Conservation (phyloP, 2,329 filamentous ascomycete genomes). For the Fusarium sp. region DNA sequence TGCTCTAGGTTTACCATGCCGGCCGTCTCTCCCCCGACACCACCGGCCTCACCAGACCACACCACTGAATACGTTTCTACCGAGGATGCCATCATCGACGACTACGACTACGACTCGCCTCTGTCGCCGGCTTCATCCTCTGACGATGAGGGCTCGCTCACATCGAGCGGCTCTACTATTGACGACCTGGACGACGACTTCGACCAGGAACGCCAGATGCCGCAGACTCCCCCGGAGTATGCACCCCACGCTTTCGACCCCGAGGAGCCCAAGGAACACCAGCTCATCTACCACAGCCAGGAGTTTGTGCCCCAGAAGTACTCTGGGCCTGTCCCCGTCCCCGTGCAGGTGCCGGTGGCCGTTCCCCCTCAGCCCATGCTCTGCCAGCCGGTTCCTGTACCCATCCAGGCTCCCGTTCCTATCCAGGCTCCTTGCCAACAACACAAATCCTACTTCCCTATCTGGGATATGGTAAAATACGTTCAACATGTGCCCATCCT, state of each 20-base stretch:
- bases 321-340: slow-evolving; percentile 53
- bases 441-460: slow-evolving; percentile 62
- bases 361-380: slow-evolving; percentile 43
- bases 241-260: slow-evolving; percentile 59
- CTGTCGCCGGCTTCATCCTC: slow-evolving; percentile 66
- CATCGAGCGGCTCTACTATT: slow-evolving; percentile 65
- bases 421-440: slow-evolving; percentile 54
- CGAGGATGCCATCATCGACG: slow-evolving; percentile 59
- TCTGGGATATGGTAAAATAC: slow-evolving; percentile 66
- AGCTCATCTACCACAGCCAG: slow-evolving; percentile 55
- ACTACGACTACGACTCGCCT: slow-evolving; percentile 59
- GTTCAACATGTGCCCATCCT: slow-evolving; percentile 61
- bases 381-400: slow-evolving; percentile 48
- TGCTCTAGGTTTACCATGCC: slow-evolving; percentile 79
- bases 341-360: slow-evolving; percentile 41
- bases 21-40: slow-evolving; percentile 51
- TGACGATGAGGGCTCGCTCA: slow-evolving; percentile 67
- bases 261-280: slow-evolving; percentile 57
- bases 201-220: slow-evolving; percentile 56
- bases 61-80: slow-evolving; percentile 59
- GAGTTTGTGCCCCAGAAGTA: slow-evolving; percentile 62
- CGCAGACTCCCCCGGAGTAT: slow-evolving; percentile 55
- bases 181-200: slow-evolving; percentile 64
- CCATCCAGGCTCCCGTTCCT: slow-evolving; percentile 51
- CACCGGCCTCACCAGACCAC: slow-evolving; percentile 58